Base-by-base conservation (phyloP, 352 stramenopile species). In the Thraustochytrium striatum region DNA sequence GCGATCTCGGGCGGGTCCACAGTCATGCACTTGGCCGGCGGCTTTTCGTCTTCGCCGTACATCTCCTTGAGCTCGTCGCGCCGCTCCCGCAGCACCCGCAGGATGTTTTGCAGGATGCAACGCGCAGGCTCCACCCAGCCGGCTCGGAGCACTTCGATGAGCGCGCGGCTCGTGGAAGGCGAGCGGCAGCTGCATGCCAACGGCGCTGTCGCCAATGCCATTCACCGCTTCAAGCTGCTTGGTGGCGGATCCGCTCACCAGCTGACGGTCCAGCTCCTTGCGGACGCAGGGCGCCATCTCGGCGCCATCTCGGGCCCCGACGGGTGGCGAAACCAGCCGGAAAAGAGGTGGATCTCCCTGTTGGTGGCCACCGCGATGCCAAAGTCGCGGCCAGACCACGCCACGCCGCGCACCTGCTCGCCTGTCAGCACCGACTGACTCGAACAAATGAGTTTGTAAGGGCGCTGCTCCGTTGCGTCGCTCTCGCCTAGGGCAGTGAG, bases 331-430 rank as follows among this genome's bases (percentile, higher is more conserved):
- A 75, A 7, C 65, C 65, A 75, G 35, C 65, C 65, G 33, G 58
- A 43, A 38, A 75, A 75, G 16, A 75, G 32, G 25, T 75, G 65
- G 16, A 75, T 16, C 39, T 75, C 30, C 16, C 11, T 43, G 21
- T 61, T 30, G 32, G 65, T 62, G 11, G 65, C 65, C 13, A 38
- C 52, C 16, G 52, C 50, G 36, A 75, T 30, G 21, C 65, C 65
- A 75, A 75, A 75, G 50, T 75, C 65, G 41, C 65, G 65, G 9
- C 65, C 65, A 21, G 65, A 75, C 65, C 65, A 75, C 9, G 65
- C 65, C 25, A 75, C 39, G 30, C 65, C 65, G 19, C 43, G 32
- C 9, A 75, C n/a, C 43, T 58, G 32, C n/a, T 8, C 35, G 35
- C 65, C 30, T 5, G 32, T 30, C 32, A 75, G 41, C 11, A 38